Base-by-base conservation (phyloP, 495 filamentous ascomycete species). In the Trichoderma erinaceum region DNA sequence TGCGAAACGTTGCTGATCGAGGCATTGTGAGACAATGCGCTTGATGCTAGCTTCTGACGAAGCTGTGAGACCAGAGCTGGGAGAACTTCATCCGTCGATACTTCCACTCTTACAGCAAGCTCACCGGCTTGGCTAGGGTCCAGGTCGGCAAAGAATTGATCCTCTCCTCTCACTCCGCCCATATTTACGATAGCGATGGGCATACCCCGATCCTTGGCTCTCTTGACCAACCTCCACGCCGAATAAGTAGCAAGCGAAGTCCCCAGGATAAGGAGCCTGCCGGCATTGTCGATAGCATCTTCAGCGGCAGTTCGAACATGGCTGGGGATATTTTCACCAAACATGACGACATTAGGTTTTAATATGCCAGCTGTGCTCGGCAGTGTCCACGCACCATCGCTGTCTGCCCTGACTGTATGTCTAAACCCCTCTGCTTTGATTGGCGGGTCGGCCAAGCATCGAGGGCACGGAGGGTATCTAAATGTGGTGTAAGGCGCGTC, bases 341-440 rank as follows among this genome's bases (percentile, higher is more conserved):
- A 99, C 92, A 99, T 96, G 65, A 90, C 87, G 0, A 99, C 94
- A 1, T 88, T 88, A 4, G 95, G 95, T 74, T 99, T 98, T 52
- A 99, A 72, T 18, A 99, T 85, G 0, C 92, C 93, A 3, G 87
- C 90, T 16, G 79, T 92, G 58, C 90, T 93, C 0, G 78, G 76
- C 1, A 84, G 71, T 65, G 80, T 77, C 90, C 88, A 96, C 4
- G 93, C 94, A 0, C 95, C 94, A 69, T 97, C 93, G 0, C 70
- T 67, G 70, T 97, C 94, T 8, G 92, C 85, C 66, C 90, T 82
- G 0, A 97, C 90, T 44, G 70, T 78, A 0, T 78, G 84, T 63
- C 69, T 76, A 0, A 74, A 81, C 0, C 88, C 90, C 72, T 90
- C 86, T n/a, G 71, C 74, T 2, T 85, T 70, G 1, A 70, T 69